Evolutionary conservation across 1,284 basidiomycete species (phyloP), one percentile per base, ranked within the genome.

Genomic region (Cystobasidium sp.): DNA sequence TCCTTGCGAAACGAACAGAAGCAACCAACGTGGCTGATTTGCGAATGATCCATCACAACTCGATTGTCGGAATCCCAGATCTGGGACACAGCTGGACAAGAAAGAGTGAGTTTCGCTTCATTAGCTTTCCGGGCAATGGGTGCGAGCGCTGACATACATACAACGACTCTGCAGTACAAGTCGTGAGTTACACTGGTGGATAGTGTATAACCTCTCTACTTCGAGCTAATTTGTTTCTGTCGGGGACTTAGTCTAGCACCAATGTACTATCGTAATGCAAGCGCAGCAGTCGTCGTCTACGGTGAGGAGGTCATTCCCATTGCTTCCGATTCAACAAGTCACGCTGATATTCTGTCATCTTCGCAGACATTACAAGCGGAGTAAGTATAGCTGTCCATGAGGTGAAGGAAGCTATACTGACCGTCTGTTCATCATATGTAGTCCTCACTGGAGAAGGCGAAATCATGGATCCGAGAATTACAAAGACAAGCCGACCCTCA

Each of bases 401-500:
- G 24, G 8, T 51, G 31, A 22, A 61, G 20, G 41, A n/a, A 24
- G 18, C n/a, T 12, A 3, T 20, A 41, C 44, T 12, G 20, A 22
- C 31, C 39, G n/a, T 58, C 37, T 20, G 24, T 55, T 63, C 44
- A 8, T 47, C 53, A 41, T 16, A 14, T 14, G 44, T 76, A 85
- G 84, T 81, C 83, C 6, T 87, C 95, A 8, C 88, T 98, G 75
- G 94, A 97, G 85, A 97, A 97, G 84, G 95, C 95, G 58, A 92
- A 92, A 80, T 90, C 91, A 78, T 98, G 95, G 95, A 96, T 98
- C 79, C 88, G 92, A 75, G 95, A 97, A 83, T 88, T 98, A 10
- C 94, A 97, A 83, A 91, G 95, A 75, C 95, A 98, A 85, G 95
- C 95, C 55, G 96, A 98, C 82, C 94, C 95, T 37, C 93, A 91